A percentile compares a stretch with the other conserved stretches of the same genome.
Conservation (phyloP, 1,284 basidiomycete genomes). For the Austropuccinia psidii region DNA sequence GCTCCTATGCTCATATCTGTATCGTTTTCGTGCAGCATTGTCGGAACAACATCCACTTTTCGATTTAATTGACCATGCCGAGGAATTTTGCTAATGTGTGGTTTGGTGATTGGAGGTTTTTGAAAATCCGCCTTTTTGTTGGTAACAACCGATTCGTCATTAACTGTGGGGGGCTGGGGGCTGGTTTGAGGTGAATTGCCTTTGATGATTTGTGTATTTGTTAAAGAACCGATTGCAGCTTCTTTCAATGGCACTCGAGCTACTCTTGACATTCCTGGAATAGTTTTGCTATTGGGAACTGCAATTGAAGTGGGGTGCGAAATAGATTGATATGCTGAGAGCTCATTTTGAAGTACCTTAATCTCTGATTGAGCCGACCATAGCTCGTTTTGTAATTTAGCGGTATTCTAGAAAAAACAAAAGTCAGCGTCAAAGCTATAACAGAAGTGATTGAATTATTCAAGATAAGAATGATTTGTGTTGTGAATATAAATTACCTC, state of each 20-base stretch:
- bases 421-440: background rate
- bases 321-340: slow-evolving; percentile 28
- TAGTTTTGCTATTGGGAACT: background rate
- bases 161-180: background rate
- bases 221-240: background rate
- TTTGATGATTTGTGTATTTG: background rate
- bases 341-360: slow-evolving; percentile 14
- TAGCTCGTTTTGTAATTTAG: slow-evolving; percentile 18
- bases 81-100: too few species aligned
- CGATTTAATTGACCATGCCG: too few species aligned
- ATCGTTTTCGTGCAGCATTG: background rate
- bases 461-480: background rate
- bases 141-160: background rate
- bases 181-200: background rate
- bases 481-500: background rate
- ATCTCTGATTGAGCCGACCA: slow-evolving; percentile 18
- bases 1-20: slow-evolving; percentile 25
- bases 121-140: background rate
- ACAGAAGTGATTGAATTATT: background rate
- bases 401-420: slow-evolving; percentile 9
- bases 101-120: background rate
- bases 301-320: background rate
- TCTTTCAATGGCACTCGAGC: slow-evolving; percentile 8
- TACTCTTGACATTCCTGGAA: slow-evolving; percentile 16
- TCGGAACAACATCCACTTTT: too few species aligned